These are phyloP conservation scores for Ceratocystis huliohia DNA, from an alignment of 2,329 filamentous ascomycete genomes.

Conservation along the genomic window DNA sequence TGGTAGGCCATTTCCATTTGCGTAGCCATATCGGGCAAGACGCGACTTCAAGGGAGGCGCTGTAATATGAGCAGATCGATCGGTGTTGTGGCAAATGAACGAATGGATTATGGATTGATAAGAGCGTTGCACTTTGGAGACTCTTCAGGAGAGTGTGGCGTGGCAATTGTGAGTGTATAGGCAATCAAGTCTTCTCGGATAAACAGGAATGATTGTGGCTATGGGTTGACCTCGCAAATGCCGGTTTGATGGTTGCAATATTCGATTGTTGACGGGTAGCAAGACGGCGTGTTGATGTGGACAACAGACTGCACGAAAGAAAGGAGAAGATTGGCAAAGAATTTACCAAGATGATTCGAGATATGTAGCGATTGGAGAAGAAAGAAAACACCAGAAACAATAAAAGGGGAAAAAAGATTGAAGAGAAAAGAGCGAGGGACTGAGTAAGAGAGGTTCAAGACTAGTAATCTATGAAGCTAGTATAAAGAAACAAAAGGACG, in stretches of 20 bases:
- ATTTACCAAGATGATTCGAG: neutral
- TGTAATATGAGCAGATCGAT: neutral
- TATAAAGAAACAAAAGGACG: slow-evolving; percentile 7
- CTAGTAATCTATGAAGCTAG: slow-evolving; percentile 5
- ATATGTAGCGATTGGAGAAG: neutral
- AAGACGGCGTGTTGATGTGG: neutral
- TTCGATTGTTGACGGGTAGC: neutral
- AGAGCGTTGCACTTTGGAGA: neutral
- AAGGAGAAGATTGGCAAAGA: neutral
- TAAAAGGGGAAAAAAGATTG: neutral
- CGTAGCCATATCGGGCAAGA: slow-evolving; percentile 23
- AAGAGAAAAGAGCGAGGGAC: neutral
- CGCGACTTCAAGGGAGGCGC: slow-evolving; percentile 17
- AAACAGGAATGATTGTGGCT: neutral
- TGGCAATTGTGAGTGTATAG: neutral
- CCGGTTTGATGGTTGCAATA: neutral
- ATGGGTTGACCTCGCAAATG: neutral
- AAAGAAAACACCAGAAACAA: neutral
- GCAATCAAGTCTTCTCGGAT: neutral
- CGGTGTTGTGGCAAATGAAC: neutral
- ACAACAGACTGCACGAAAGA: neutral
- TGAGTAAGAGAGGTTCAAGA: neutral
- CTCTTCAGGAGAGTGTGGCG: neutral
- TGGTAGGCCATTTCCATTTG: slow-evolving; percentile 30
- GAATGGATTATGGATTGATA: neutral